Evolutionary conservation across 805 yeast genomes (phyloP).

Genomic region (Barnettozyma wickerhamii): DNA sequence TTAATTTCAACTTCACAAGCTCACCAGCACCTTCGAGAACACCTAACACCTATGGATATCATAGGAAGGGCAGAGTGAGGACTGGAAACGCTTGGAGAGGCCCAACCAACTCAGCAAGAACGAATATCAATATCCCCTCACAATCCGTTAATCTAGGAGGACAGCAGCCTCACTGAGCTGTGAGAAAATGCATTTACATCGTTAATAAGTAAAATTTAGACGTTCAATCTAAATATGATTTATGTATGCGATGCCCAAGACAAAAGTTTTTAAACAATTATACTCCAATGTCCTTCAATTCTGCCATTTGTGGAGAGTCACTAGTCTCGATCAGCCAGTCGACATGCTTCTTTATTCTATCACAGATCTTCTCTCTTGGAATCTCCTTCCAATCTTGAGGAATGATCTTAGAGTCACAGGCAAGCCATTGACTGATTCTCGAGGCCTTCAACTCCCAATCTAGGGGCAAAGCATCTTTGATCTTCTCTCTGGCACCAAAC

Average conservation of each 20-base stretch:
- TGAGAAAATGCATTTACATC: too few species aligned
- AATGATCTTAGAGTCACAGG: slow-evolving; percentile 24
- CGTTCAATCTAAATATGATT: too few species aligned
- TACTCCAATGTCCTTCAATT: slow-evolving; percentile 20
- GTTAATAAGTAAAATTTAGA: too few species aligned
- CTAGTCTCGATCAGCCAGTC: slow-evolving; percentile 25
- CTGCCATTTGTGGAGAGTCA: slow-evolving; percentile 26
- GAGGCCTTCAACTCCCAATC: slow-evolving; percentile 27
- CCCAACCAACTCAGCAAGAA: too few species aligned
- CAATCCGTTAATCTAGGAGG: too few species aligned
- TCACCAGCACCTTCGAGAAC: too few species aligned
- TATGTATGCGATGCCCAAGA: too few species aligned
- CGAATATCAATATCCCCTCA: too few species aligned
- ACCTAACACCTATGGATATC: neutral
- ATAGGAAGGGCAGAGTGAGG: neutral
- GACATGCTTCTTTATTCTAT: slow-evolving; percentile 24
- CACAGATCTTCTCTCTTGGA: slow-evolving; percentile 20
- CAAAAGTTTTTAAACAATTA: too few species aligned
- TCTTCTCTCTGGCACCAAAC: slow-evolving; percentile 25
- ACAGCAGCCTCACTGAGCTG: too few species aligned
- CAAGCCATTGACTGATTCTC: slow-evolving; percentile 26
- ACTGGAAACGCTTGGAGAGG: too few species aligned
- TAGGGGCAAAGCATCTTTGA: slow-evolving; percentile 16
- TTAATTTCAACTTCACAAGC: too few species aligned
- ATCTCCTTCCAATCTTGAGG: slow-evolving; percentile 25